Base-by-base conservation (phyloP, 202 grass and related monocot genomes). In the Digitaria exilis region DNA sequence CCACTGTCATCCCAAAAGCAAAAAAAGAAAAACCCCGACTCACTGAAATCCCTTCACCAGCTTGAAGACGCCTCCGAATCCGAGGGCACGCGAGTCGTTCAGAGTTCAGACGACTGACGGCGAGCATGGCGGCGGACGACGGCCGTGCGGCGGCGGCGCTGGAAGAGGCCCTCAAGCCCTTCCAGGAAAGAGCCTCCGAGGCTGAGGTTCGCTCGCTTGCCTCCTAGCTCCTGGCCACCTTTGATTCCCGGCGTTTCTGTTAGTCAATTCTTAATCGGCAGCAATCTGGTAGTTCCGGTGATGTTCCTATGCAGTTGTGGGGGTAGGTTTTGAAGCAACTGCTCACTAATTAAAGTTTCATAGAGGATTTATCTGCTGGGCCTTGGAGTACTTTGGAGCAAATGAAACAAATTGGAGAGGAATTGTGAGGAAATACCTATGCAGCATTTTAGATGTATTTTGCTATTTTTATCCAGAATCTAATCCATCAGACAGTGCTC, bases 151-250 rank as follows among this genome's bases (percentile, higher is more conserved):
- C 67, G 61, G 26, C 64, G 44, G 62, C 56, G 34, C 55, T 67
- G 68, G 85, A 81, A 9, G 72, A 51, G 28, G 58, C 83, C 14
- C 91, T 94, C 10, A 88, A 69, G 42, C 86, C 88, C 61, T 91
- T 91, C 75, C 73, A 84, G 62, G 74, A 91, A 24, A 88, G 88
- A 52, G 88, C 91, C 42, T 75, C 75, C 48, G 79, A 91, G 44
- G 88, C 91, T 22, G 88, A 94, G 91, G 91, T 94, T 65, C 11
- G 70, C n/a, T 19, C 28, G 5, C 71, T 54, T 12, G 48, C 35
- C 35, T 57, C 34, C 56, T 14, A 30, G 43, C 63, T 26, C 58
- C 46, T 22, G 32, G 54, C 34, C 7, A 48, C 30, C 34, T 48
- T 28, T 39, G 21, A 32, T 75, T 60, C 26, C 28, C 48, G 2